Base-by-base conservation (phyloP, 2,329 filamentous ascomycete genomes). In the Exophiala alcalophila region DNA sequence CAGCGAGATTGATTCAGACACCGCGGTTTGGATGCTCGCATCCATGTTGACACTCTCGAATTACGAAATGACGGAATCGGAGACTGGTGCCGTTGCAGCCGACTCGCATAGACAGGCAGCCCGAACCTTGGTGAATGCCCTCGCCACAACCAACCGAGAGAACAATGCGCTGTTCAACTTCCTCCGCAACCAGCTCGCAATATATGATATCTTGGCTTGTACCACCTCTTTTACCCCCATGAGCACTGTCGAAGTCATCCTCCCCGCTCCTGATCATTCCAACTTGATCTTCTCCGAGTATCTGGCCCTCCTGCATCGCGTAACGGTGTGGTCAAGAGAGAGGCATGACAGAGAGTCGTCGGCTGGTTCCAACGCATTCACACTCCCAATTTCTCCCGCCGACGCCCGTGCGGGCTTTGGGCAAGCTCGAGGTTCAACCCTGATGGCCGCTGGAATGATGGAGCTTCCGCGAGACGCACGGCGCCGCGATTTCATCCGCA, bases 401-500 rank as follows among this genome's bases (percentile, higher is more conserved):
- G 36, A 41, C 29, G 37, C 30, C 16, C 44, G 49, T 11, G 19
- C 44, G 7, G 30, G 37, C 9, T 51, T 51, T 20, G 49, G 43
- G 21, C 32, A 48, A 25, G 49, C 49, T 18, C 44, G 49, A 36
- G 49, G 49, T 12, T 51, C 49, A 9, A 51, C 49, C 18, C 26
- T 51, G n/a, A 51, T 51, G 44, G 40, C 44, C 15, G 44, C 44
- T 21, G 49, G 49, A 11, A 8, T 44, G 24, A 33, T 51, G 8
- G 49, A 31, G 37, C 31, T 51, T 15, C 27, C 31, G 3, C 25
- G 33, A 18, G 44, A 44, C 11, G 40, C 47, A 19, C 52, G 44
- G 4, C 49, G 41, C 15, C 31, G 42, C n/a, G 56, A 57, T 26
- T 59, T 59, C 20, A 44, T 54, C 14, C 53, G 55, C 15, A 49